Evolutionary conservation across 108 stramenopile genomes (phyloP), one percentile per base, ranked within the genome.

Genomic region (Craspedostauros australis): DNA sequence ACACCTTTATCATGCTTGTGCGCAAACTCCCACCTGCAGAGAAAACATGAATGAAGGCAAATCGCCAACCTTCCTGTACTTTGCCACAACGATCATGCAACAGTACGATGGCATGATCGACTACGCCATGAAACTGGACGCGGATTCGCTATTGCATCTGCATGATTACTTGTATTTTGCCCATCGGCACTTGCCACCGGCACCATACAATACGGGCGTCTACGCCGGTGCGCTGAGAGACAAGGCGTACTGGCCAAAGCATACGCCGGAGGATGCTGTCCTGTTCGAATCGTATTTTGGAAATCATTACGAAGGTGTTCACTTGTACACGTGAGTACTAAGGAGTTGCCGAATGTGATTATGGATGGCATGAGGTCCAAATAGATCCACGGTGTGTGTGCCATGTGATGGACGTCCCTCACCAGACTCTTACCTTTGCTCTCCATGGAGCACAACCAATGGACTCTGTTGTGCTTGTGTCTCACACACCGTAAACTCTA

Each of bases 41-140:
- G 74, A 76, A 54, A 69, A 69, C 41, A 76, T 76, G 74, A 76
- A 76, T 43, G 67, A 76, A 5, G 74, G 74, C 37, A 76, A 76
- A 59, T 64, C 57, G 3, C 66, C 40, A 31, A 59, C 74, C 9
- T 76, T 62, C 47, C 54, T 76, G 27, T 62, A 69, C 22, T 69
- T 59, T 62, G 74, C 55, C 27, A 50, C 55, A 6, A 38, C 20
- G 9, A 42, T 76, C 8, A 38, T 50, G 27, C 41, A 68, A 18
- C 31, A 63, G 7, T 68, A 43, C 25, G 19, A 46, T 5, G 20
- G 34, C 14, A 40, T 58, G 41, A 54, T 66, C 32, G 65, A 66
- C 37, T 76, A 76, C 43, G 68, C 62, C 25, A 60, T 64, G 37
- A 76, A 76, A 41, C 54, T 70, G 18, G 74, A 76, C 42, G 62